Evolutionary conservation across 1,284 basidiomycete genomes (phyloP), one percentile per base, ranked within the genome.

Genomic region (Pholiota adiposa): DNA sequence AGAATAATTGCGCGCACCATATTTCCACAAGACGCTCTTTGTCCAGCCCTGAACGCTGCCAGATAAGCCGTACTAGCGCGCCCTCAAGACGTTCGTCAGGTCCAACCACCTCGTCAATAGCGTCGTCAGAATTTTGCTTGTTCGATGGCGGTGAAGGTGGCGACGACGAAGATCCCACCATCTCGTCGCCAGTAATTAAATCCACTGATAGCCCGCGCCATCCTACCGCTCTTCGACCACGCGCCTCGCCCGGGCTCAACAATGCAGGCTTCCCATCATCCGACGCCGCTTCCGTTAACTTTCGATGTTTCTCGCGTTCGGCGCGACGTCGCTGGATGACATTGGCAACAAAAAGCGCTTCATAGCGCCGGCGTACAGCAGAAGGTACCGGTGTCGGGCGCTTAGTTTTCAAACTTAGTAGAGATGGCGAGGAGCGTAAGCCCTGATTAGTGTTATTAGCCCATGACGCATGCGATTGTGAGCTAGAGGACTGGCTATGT

Each of bases 201-300:
- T 92, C 91, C 23, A 92, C 85, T 1, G 88, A 91, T 29, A 92
- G 69, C 3, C 89, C 91, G 51, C 90, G 78, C 90, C 90, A 93
- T 2, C 91, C 90, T 2, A 83, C 84, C 1, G 86, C 85, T 58
- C 86, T 81, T 57, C 87, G 73, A 14, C 82, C 81, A 58, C 78
- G 78, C n/a, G 73, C 68, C 29, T 75, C 74, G 3, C 70, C 67
- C 2, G 80, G 77, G 16, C 76, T 75, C n/a, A 78, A 62, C 40
- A 77, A 59, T 14, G 70, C 54, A 7, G 62, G 71, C 54, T 74
- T 78, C 31, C 69, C 71, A 58, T 69, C 69, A 16, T 58, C 61
- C 52, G 31, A 68, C n/a, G 60, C 61, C 50, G 44, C 44, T 27
- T 46, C 44, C 7, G 44, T 16, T 18, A 46, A 23, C 16, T 46